A percentile compares a stretch with the other conserved stretches of the same genome.
phyloP scores from a whole-genome alignment of 2,329 filamentous ascomycete species.

The Phialocephala subalpina region DNA sequence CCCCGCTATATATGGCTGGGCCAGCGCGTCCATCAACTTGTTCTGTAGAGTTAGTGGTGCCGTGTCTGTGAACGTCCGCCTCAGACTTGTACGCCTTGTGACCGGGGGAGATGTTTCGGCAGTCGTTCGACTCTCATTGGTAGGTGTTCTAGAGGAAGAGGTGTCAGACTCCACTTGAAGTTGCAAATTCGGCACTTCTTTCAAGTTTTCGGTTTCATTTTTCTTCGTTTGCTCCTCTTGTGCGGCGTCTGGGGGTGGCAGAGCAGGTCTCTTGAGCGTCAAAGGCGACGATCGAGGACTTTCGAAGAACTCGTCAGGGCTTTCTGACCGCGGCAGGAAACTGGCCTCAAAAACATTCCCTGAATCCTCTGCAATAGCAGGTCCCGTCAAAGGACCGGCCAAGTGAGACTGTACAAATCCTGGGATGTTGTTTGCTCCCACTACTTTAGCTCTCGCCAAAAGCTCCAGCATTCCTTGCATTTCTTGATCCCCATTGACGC shows the following conservation, averaged over 20 bases:
- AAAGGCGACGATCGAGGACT: constrained; percentile 38
- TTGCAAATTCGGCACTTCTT: constrained; percentile 30
- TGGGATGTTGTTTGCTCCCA: constrained; percentile 71
- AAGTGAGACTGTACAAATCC: constrained; percentile 53
- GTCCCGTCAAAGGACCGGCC: constrained; percentile 79
- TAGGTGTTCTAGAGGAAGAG: constrained; percentile 63
- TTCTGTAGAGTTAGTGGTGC: constrained; percentile 78
- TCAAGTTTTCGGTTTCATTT: constrained; percentile 34
- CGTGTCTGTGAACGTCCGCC: constrained; percentile 88
- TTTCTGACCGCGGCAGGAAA: constrained; percentile 67
- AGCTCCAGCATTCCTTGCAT: constrained; percentile 92
- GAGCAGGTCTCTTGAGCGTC: constrained; percentile 28
- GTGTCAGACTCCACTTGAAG: constrained; percentile 50
- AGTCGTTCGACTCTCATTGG: constrained; percentile 63
- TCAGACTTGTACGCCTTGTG: constrained; percentile 73
- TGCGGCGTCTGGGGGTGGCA: constrained; percentile 17
- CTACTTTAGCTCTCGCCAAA: constrained; percentile 80
- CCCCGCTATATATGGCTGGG: constrained; percentile 68
- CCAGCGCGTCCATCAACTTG: constrained; percentile 84
- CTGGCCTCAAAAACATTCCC: constrained; percentile 87
- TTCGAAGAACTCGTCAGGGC: constrained; percentile 56
- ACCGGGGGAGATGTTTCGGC: constrained; percentile 60
- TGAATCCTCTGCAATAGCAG: constrained; percentile 70
- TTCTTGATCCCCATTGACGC: constrained; percentile 82
- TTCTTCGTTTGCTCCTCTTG: constrained; percentile 21